Percentiles rank a stretch among this genome's conserved stretches.
phyloP scores from a whole-genome alignment of 2,329 filamentous ascomycete genomes.

The Colletotrichum sp. region DNA sequence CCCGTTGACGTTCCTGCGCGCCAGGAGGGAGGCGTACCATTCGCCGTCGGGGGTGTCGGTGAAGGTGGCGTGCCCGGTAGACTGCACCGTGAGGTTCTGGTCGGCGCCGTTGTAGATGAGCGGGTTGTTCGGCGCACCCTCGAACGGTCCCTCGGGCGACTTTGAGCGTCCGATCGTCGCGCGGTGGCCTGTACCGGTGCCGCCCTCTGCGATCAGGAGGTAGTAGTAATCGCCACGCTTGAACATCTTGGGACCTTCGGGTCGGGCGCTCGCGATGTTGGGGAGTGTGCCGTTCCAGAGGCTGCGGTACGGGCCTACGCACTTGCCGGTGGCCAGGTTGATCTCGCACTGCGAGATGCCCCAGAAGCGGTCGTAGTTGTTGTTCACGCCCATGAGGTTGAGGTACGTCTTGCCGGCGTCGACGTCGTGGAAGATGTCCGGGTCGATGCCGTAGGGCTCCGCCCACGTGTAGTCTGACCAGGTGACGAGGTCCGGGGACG shows the following conservation, averaged over 20 bases:
- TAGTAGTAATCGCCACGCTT: constrained; percentile 8
- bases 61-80: constrained; percentile 27
- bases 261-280: constrained; percentile 12
- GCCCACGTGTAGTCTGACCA: constrained; percentile 12
- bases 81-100: constrained; percentile 22
- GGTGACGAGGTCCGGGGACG: constrained; percentile 28
- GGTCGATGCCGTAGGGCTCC: constrained; percentile 15
- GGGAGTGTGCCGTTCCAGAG: constrained; percentile 29
- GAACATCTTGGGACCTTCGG: constrained; percentile 23
- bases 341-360: constrained; percentile 28
- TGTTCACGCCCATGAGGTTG: constrained; percentile 26
- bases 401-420: constrained; percentile 22
- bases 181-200: constrained; percentile 43
- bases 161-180: constrained; percentile 42
- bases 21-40: constrained; percentile 27
- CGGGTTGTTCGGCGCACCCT: constrained; percentile 42
- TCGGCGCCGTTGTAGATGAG: constrained; percentile 27
- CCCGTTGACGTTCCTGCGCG: constrained; percentile 22
- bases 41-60: constrained; percentile 24
- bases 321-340: constrained; percentile 22
- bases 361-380: constrained; percentile 28
- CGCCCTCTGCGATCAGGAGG: constrained; percentile 25
- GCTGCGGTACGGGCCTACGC: constrained; percentile 22
- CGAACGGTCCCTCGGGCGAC: constrained; percentile 45
- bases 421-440: constrained; percentile 21